A percentile compares a stretch with the other conserved stretches of the same genome.
These are phyloP conservation scores for Alternaria ventricosa DNA, from an alignment of 2,329 filamentous ascomycete species.

Conservation along the genomic window DNA sequence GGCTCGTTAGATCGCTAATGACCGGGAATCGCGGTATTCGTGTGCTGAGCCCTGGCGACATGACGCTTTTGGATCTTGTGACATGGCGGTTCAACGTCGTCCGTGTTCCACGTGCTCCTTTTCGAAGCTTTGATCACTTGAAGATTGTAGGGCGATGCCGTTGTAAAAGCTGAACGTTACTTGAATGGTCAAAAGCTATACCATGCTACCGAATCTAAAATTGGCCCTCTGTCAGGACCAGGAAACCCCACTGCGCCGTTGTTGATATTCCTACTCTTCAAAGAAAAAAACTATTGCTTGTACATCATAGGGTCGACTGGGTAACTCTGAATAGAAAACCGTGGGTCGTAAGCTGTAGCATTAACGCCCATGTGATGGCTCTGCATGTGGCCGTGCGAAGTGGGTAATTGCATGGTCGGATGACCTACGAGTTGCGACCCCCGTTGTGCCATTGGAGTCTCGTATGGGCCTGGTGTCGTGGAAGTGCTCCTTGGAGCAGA, in stretches of 20 bases:
- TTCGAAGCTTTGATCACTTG: conserved; percentile 7
- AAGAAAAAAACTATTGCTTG: conserved; percentile 28
- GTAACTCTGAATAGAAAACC: conserved; percentile 41
- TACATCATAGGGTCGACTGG: conserved; percentile 47
- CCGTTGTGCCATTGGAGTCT: conserved; percentile 34
- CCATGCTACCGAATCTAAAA: conserved; percentile 15
- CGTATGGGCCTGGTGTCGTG: conserved; percentile 44
- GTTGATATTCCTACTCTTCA: conserved; percentile 4
- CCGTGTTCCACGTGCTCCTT: conserved; percentile 5
- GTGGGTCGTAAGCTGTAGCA: conserved; percentile 40
- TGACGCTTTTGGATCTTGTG: conserved; percentile 1
- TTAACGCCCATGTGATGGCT: conserved; percentile 41
- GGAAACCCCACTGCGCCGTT: not conserved
- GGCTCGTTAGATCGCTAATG: not conserved
- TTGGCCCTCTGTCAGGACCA: not conserved
- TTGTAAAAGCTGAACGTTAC: conserved; percentile 3
- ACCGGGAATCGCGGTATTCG: conserved; percentile 5
- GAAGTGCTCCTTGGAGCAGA: conserved; percentile 41
- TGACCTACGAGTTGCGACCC: conserved; percentile 34
- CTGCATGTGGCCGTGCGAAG: conserved; percentile 38
- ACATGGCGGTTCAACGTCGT: conserved; percentile 3
- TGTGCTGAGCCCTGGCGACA: not conserved
- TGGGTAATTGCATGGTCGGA: conserved; percentile 30
- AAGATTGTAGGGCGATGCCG: conserved; percentile 6
- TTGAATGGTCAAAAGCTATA: conserved; percentile 18